A percentile compares a stretch with the other conserved stretches of the same genome.
These are phyloP conservation scores for Jamesozyma jinghongensis DNA, from an alignment of 805 yeast species.

Conservation along the genomic window DNA sequence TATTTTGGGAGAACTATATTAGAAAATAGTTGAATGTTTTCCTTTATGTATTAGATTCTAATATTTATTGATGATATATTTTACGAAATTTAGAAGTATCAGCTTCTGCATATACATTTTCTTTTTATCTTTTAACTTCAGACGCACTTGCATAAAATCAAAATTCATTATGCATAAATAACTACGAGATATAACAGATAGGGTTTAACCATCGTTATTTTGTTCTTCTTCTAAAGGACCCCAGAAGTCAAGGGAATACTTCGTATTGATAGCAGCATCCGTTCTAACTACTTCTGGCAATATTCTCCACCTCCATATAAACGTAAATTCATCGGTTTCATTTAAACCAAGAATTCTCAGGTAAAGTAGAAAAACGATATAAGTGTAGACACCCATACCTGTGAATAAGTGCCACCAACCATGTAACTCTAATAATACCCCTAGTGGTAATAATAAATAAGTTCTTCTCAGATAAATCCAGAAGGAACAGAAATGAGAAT, in stretches of 20 bases:
- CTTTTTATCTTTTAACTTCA: no score
- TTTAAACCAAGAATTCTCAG: constrained; percentile 58
- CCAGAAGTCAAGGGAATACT: constrained; percentile 19
- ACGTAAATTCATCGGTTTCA: constrained; percentile 44
- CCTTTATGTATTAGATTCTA: no score
- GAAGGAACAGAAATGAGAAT: constrained; percentile 62
- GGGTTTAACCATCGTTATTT: neutral
- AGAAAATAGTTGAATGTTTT: no score
- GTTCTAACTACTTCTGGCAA: constrained; percentile 42
- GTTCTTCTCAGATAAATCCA: constrained; percentile 52
- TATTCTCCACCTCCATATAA: constrained; percentile 50
- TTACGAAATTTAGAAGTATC: no score
- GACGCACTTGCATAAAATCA: no score
- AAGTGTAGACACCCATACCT: constrained; percentile 80
- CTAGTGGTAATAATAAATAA: constrained; percentile 69
- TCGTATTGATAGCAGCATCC: constrained; percentile 15
- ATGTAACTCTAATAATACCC: constrained; percentile 80
- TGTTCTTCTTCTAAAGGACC: constrained; percentile 10
- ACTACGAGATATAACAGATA: neutral
- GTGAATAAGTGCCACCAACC: constrained; percentile 97
- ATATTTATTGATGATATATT: no score
- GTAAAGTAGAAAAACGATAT: constrained; percentile 70
- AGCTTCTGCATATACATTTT: no score
- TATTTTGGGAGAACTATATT: neutral
- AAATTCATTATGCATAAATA: no score